Conservation (phyloP, 441 rosid species). For the Corymbia citriodora region DNA sequence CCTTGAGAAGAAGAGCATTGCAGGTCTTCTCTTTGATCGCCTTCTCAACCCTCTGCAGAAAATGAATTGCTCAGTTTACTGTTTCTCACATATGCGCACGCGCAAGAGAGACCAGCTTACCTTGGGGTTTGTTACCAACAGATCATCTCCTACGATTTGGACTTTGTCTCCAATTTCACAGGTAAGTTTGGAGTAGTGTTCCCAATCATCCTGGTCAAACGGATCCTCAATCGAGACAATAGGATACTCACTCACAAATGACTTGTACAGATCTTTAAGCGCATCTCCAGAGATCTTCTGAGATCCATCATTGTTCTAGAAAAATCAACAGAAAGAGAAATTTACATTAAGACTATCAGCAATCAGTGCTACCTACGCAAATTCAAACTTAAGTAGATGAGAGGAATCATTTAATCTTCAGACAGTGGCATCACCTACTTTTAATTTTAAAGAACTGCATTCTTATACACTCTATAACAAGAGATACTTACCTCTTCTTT, state of each 20-base stretch:
- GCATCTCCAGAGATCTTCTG: conserved; percentile 85
- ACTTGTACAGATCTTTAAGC: conserved; percentile 87
- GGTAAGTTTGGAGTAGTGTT: conserved; percentile 70
- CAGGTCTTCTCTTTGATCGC: conserved; percentile 83
- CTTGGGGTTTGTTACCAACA: conserved; percentile 96
- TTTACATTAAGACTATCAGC: not conserved
- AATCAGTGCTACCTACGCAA: not conserved
- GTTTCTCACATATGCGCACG: not conserved
- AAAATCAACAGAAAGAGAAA: not conserved
- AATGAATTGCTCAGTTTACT: not conserved
- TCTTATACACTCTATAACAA: not conserved
- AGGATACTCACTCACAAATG: conserved; percentile 84
- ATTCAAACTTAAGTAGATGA: not conserved
- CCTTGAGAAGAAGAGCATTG: conserved; percentile 98
- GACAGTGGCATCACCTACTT: not conserved
- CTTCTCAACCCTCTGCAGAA: conserved; percentile 78
- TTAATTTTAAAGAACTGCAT: not conserved
- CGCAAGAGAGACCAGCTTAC: conserved; percentile 19
- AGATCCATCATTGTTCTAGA: conserved; percentile 76
- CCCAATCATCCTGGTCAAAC: conserved; percentile 99
- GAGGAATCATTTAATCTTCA: not conserved
- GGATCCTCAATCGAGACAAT: conserved; percentile 96
- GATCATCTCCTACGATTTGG: conserved; percentile 96
- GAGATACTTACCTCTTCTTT: conserved; percentile 73
- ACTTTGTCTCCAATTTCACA: conserved; percentile 67